phyloP scores from a whole-genome alignment of 352 stramenopile species.

The Globisporangium nagaii region DNA sequence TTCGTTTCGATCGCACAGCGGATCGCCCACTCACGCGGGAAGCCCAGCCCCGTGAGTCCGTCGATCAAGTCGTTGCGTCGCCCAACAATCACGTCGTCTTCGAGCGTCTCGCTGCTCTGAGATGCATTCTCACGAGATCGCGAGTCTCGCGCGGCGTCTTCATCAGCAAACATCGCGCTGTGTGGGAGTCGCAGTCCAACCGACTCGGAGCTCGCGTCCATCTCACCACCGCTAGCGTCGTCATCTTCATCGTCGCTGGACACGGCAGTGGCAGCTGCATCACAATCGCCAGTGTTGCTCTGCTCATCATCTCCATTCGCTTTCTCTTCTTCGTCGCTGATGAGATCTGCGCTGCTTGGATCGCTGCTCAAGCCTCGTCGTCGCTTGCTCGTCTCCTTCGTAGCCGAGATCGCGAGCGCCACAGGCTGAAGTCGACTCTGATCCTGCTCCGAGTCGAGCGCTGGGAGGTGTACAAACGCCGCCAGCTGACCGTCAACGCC shows the following conservation, averaged over 20 bases:
- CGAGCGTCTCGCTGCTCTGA: background rate
- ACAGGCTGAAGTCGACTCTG: slow-evolving; percentile 39
- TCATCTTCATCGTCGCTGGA: background rate
- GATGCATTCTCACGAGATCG: background rate
- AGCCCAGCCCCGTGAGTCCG: slow-evolving; percentile 75
- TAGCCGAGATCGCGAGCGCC: slow-evolving; percentile 15
- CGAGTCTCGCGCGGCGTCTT: background rate
- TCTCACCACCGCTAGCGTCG: background rate
- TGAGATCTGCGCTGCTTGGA: background rate
- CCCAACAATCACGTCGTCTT: background rate
- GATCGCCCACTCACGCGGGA: slow-evolving; percentile 73
- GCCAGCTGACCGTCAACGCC: background rate
- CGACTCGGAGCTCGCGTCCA: background rate
- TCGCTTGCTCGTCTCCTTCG: background rate
- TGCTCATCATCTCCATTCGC: slow-evolving; percentile 11
- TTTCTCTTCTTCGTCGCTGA: slow-evolving; percentile 1
- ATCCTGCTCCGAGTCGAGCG: slow-evolving; percentile 31
- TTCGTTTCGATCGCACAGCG: slow-evolving; percentile 53
- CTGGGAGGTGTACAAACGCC: slow-evolving; percentile 32
- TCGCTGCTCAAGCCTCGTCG: background rate
- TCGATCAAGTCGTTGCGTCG: slow-evolving; percentile 54
- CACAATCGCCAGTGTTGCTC: slow-evolving; percentile 12
- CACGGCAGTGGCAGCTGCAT: background rate
- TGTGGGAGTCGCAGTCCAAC: background rate
- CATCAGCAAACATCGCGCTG: background rate